Evolutionary conservation across 768 basidiomycete species (phyloP).

Genomic region (Galerina sulciceps): DNA sequence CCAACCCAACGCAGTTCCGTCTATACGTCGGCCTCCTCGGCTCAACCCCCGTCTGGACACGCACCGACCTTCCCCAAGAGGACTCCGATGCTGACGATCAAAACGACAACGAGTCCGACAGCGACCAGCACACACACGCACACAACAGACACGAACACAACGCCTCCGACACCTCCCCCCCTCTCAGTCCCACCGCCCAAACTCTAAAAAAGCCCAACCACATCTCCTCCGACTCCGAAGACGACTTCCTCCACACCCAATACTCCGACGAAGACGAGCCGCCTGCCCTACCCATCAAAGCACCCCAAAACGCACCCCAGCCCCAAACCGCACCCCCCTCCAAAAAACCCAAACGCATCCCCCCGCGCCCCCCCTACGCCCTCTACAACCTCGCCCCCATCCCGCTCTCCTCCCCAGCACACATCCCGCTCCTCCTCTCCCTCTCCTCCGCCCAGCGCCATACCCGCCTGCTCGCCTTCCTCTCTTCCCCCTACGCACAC

Average conservation of each 20-base stretch:
- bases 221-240: conserved; percentile 4
- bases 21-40: conserved; percentile 62
- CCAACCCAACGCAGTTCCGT: conserved; percentile 67
- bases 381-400: conserved; percentile 36
- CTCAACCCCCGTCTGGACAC: conserved; percentile 47
- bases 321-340: neutral
- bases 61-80: conserved; percentile 35
- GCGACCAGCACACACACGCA: conserved; percentile 14
- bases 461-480: conserved; percentile 52
- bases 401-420: conserved; percentile 38
- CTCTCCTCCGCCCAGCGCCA: conserved; percentile 42
- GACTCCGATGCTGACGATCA: conserved; percentile 35
- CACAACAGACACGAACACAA: neutral
- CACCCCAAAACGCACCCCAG: neutral
- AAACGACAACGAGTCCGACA: conserved; percentile 31
- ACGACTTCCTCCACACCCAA: conserved; percentile 1
- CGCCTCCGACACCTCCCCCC: neutral
- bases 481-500: conserved; percentile 58
- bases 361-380: conserved; percentile 41
- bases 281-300: neutral
- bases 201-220: too few relatives aligned
- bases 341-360: conserved; percentile 21
- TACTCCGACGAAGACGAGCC: conserved; percentile 12
- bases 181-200: too few relatives aligned
- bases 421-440: conserved; percentile 39